Evolutionary conservation across 768 basidiomycete species (phyloP).

Genomic region (Boletus rubroflammeus): DNA sequence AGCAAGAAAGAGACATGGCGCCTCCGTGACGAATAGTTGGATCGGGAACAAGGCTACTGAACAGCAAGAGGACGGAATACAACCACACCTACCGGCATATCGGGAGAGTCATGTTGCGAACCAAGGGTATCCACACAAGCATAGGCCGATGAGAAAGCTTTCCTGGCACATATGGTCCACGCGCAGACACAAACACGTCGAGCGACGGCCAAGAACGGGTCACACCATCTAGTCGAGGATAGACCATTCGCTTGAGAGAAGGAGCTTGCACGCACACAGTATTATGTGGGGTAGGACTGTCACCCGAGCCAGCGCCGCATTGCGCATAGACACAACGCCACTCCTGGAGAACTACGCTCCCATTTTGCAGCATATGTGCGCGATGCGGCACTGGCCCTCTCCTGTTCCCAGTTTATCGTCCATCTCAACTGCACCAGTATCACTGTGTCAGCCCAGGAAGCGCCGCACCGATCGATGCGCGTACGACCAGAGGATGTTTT

Average conservation of each 20-base stretch:
- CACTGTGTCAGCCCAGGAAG: background rate
- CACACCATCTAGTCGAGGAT: background rate
- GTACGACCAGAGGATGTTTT: background rate
- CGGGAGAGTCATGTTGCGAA: background rate
- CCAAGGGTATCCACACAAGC: too few relatives aligned
- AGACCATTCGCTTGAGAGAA: background rate
- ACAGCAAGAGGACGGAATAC: background rate
- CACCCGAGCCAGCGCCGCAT: background rate
- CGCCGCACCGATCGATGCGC: background rate
- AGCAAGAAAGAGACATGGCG: background rate
- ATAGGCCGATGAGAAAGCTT: background rate
- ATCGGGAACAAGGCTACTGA: background rate
- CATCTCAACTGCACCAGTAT: background rate
- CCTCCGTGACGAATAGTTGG: background rate
- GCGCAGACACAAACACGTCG: background rate
- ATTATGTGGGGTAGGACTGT: too few relatives aligned
- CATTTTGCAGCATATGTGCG: constrained; percentile 8
- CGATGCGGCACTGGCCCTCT: background rate
- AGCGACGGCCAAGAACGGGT: background rate
- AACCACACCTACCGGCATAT: background rate
- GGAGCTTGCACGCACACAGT: background rate
- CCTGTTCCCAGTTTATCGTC: background rate
- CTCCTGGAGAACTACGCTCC: constrained; percentile 15
- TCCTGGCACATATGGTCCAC: background rate
- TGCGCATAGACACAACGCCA: constrained; percentile 7